Percentiles rank a stretch among this genome's conserved stretches.
Evolutionary conservation across 2,329 filamentous ascomycete genomes (phyloP).

Genomic region (Colletotrichum nymphaeae): DNA sequence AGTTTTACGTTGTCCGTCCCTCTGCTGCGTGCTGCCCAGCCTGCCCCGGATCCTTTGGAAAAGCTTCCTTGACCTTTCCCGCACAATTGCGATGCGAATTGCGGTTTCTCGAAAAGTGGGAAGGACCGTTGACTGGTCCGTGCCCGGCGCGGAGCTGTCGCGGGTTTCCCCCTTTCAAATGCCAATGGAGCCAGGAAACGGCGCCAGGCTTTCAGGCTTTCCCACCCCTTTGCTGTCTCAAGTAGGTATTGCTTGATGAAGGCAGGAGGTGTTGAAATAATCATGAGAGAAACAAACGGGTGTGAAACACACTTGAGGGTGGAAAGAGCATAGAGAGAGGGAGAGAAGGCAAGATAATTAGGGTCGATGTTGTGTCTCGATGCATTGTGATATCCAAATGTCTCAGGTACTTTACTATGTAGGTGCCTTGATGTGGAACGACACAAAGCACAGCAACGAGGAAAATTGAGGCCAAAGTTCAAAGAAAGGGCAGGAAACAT

Average conservation of each 20-base stretch:
- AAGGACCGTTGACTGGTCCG: not conserved
- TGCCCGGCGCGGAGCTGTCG: slow-evolving; percentile 14
- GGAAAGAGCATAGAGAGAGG: not conserved
- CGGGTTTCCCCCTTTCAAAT: slow-evolving; percentile 4
- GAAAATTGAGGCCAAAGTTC: not conserved
- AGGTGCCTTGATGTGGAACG: not conserved
- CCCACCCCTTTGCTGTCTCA: not conserved
- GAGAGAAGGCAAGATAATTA: too few relatives aligned
- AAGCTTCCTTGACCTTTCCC: not conserved
- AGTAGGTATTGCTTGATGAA: not conserved
- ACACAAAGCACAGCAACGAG: not conserved
- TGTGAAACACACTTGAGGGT: not conserved
- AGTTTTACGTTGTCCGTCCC: not conserved
- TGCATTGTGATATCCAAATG: not conserved
- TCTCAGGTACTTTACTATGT: not conserved
- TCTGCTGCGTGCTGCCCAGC: not conserved
- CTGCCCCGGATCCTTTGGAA: not conserved
- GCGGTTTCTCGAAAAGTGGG: not conserved
- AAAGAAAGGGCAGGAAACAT: not conserved
- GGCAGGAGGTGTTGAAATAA: not conserved
- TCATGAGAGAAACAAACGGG: not conserved
- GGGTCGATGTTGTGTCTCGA: not conserved
- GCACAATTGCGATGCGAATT: slow-evolving; percentile 3
- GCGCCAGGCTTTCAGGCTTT: not conserved
- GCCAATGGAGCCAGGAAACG: not conserved